These are phyloP conservation scores for Fraxinus xanthoxyloides DNA, from an alignment of 305 asterid species.

Conservation along the genomic window DNA sequence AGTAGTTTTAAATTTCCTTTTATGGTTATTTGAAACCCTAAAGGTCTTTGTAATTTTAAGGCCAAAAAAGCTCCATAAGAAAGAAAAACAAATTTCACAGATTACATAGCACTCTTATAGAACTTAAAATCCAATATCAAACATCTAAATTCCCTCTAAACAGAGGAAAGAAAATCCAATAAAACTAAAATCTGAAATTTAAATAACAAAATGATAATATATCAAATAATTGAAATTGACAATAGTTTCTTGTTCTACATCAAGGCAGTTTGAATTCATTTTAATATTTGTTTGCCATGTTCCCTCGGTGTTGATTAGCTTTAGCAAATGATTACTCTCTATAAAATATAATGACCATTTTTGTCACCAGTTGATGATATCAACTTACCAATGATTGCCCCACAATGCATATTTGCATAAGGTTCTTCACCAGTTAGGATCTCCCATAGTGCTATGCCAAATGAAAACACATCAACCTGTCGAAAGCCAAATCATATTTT, in stretches of 20 bases:
- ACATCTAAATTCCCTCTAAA: background rate
- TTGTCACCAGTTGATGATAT: constrained; percentile 13
- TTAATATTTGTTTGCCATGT: background rate
- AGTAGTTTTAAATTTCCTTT: background rate
- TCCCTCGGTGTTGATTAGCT: background rate
- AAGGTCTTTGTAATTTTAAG: background rate
- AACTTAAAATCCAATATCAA: background rate
- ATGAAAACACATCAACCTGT: constrained; percentile 85
- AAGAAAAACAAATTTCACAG: background rate
- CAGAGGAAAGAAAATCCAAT: background rate
- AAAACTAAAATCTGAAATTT: background rate
- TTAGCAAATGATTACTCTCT: constrained; percentile 11
- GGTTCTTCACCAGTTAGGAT: constrained; percentile 80
- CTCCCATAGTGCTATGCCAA: constrained; percentile 80
- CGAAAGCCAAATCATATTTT: constrained; percentile 23
- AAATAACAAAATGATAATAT: background rate
- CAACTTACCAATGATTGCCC: constrained; percentile 66
- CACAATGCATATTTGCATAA: constrained; percentile 78
- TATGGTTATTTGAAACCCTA: background rate
- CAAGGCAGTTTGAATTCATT: background rate
- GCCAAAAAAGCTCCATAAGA: background rate
- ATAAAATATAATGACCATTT: background rate
- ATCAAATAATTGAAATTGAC: background rate
- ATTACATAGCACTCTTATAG: background rate
- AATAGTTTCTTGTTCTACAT: background rate